Conservation (phyloP, 148 eudicot species). For the Silene conica region DNA sequence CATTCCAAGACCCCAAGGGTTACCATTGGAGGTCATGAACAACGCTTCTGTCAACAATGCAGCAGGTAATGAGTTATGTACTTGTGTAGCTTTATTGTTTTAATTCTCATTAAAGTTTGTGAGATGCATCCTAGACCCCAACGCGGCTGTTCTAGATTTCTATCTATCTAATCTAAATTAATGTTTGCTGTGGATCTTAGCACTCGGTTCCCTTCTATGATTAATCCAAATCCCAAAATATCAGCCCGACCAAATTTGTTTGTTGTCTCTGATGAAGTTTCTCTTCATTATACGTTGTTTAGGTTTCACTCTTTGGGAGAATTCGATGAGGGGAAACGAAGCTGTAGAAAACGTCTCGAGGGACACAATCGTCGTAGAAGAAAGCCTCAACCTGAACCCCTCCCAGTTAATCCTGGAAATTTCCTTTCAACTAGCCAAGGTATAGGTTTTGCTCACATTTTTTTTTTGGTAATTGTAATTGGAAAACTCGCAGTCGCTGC, state of each 20-base stretch:
- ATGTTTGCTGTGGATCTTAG: neutral
- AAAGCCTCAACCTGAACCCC: constrained; percentile 73
- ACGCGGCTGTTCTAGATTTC: neutral
- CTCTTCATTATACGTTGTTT: constrained; percentile 15
- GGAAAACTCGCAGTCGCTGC: no score
- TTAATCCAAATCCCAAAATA: neutral
- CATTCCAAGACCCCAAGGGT: constrained; percentile 66
- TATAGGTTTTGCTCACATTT: constrained; percentile 11
- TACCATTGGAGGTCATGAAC: constrained; percentile 49
- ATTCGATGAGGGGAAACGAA: constrained; percentile 63
- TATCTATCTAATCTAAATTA: neutral
- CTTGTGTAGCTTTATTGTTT: neutral
- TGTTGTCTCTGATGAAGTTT: constrained; percentile 6
- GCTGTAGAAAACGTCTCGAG: constrained; percentile 68
- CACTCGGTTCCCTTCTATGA: neutral
- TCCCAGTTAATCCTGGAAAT: constrained; percentile 35
- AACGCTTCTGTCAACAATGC: constrained; percentile 75
- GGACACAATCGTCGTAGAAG: constrained; percentile 64
- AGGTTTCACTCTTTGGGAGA: constrained; percentile 82
- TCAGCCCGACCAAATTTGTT: neutral
- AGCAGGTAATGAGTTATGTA: constrained; percentile 45
- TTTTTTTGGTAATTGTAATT: neutral
- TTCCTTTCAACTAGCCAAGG: constrained; percentile 52
- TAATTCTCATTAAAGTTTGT: no score
- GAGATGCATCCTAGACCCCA: no score